Conservation (phyloP, 306 rosid species). For the Rubus idaeus region DNA sequence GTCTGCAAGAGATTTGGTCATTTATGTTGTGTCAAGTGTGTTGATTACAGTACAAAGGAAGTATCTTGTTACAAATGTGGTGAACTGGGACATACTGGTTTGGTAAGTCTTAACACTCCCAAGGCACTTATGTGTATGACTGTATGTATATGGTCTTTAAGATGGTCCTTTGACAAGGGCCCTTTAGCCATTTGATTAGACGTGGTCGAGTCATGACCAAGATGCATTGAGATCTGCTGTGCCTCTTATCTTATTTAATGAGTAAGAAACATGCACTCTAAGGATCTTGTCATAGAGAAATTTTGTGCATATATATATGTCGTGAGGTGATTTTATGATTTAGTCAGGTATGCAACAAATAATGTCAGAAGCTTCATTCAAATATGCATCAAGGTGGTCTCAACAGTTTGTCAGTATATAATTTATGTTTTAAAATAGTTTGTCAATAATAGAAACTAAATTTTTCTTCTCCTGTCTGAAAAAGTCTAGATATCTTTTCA, state of each 20-base stretch:
- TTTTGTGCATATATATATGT: neutral
- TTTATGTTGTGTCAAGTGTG: conserved; percentile 60
- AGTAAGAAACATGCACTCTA: neutral
- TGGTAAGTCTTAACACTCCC: conserved; percentile 55
- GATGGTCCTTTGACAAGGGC: neutral
- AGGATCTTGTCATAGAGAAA: neutral
- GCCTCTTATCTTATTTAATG: neutral
- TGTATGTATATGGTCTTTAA: neutral
- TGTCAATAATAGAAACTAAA: neutral
- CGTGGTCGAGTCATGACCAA: neutral
- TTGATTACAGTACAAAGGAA: conserved; percentile 34
- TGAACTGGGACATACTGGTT: conserved; percentile 75
- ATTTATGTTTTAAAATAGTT: neutral
- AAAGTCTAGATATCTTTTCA: neutral
- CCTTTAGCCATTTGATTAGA: neutral
- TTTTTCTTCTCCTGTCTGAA: neutral
- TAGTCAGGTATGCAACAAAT: neutral
- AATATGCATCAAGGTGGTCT: neutral
- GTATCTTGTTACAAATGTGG: conserved; percentile 92
- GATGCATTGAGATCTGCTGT: neutral
- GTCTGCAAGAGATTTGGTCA: conserved; percentile 82
- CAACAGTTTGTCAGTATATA: neutral
- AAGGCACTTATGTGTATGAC: neutral
- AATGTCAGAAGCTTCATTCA: neutral
- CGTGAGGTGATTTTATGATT: neutral